A percentile compares a stretch with the other conserved stretches of the same genome.
These are phyloP conservation scores for Bassia scoparia DNA, from an alignment of 148 eudicot species.

Conservation along the genomic window DNA sequence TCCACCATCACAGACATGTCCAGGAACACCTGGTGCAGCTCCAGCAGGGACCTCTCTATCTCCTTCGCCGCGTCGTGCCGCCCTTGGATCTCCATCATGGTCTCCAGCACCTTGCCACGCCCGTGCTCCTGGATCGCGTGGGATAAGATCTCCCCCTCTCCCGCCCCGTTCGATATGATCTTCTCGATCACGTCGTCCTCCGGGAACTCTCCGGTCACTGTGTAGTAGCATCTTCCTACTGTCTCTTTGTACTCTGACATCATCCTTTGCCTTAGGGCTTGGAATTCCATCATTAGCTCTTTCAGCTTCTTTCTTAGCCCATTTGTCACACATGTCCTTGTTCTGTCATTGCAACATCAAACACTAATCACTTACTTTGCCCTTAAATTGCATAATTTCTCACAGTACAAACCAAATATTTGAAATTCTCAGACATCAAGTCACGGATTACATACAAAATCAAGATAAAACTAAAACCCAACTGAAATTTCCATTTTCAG, in stretches of 20 bases:
- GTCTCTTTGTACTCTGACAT: constrained; percentile 86
- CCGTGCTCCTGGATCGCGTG: constrained; percentile 91
- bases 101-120: constrained; percentile 79
- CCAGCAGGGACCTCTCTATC: constrained; percentile 71
- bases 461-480: no score
- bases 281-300: constrained; percentile 93
- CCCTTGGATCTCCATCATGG: constrained; percentile 89
- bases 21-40: constrained; percentile 85
- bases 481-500: no score
- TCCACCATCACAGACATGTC: constrained; percentile 99
- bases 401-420: no score
- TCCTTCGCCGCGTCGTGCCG: constrained; percentile 80
- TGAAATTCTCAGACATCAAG: no score
- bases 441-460: no score
- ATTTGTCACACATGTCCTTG: constrained; percentile 69
- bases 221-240: constrained; percentile 64
- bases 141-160: constrained; percentile 64
- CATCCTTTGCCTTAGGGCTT: constrained; percentile 70
- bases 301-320: constrained; percentile 91
- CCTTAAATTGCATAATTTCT: not conserved
- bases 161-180: constrained; percentile 56
- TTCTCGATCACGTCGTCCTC: constrained; percentile 73
- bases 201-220: constrained; percentile 86
- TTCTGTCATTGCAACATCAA: constrained; percentile 29
- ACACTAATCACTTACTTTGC: no score